These are phyloP conservation scores for Malassezia equina DNA, from an alignment of 1,284 basidiomycete genomes.

Conservation along the genomic window DNA sequence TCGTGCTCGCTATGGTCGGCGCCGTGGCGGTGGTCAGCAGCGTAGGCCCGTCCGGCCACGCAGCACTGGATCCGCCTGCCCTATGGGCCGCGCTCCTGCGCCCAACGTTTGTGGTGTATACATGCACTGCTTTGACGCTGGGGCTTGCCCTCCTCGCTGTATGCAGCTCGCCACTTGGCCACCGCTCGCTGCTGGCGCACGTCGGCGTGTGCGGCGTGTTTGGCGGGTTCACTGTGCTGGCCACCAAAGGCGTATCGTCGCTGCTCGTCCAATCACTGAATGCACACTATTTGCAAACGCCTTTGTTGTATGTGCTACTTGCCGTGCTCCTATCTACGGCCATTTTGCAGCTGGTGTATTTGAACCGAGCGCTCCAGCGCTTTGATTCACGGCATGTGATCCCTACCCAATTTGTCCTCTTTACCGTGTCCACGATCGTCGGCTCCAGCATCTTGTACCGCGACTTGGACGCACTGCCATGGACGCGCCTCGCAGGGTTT, in stretches of 20 bases:
- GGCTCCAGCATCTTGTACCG: constrained; percentile 87
- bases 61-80: constrained; percentile 24
- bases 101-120: constrained; percentile 37
- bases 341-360: constrained; percentile 76
- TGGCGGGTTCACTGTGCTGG: constrained; percentile 85
- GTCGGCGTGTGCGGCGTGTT: constrained; percentile 78
- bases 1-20: constrained; percentile 39
- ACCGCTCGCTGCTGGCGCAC: constrained; percentile 68
- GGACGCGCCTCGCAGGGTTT: constrained; percentile 65
- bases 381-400: constrained; percentile 37
- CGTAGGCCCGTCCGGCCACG: constrained; percentile 52
- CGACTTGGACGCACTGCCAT: constrained; percentile 60
- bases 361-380: constrained; percentile 58
- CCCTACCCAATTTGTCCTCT: constrained; percentile 83
- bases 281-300: constrained; percentile 28
- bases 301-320: constrained; percentile 38
- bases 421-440: constrained; percentile 65
- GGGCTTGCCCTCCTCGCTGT: constrained; percentile 17
- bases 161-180: constrained; percentile 58
- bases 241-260: constrained; percentile 83
- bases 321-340: constrained; percentile 69
- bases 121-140: constrained; percentile 16
- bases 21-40: constrained; percentile 64
- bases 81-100: constrained; percentile 32
- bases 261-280: constrained; percentile 49